Evolutionary conservation across 2,329 filamentous ascomycete species (phyloP), one percentile per base, ranked within the genome.

Genomic region (Penicillium carneum): DNA sequence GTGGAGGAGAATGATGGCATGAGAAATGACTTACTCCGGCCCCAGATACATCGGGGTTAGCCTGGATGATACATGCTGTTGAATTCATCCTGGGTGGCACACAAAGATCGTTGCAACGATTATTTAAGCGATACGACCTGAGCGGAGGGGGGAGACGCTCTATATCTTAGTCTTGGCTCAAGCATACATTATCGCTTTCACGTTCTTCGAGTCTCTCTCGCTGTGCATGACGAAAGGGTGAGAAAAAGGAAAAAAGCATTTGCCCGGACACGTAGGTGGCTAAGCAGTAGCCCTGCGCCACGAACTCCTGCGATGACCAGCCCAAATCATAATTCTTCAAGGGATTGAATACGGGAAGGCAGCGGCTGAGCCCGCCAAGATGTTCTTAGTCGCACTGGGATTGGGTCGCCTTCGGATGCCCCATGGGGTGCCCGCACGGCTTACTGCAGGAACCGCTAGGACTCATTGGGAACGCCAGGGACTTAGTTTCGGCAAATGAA

Each of bases 1-100:
- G 18, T 18, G 11, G 41, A 20, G 31, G 7, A 53, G 20, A 43
- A 43, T 33, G 2, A 20, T 14, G 38, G 8, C 12, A 45, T 12
- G 36, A 47, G 18, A 39, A 8, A 16, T 38, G 12, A 64, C 64
- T 58, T 55, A 66, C 64, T 6, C 64, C 64, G 11, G 50, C 57
- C 12, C 64, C 64, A 39, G 64, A 49, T 33, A 63, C 62, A 53
- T 66, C 64, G 5, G 64, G 53, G 38, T 66, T 66, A 20, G 64
- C 59, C 31, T 64, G 56, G 14, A 66, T 66, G 4, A 65, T 34
- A 57, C 64, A 63, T 3, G 12, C n/a, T 31, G 64, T 63, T 20
- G 64, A 61, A 43, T 59, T 65, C 63, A 66, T 64, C 2, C 16
- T 62, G 48, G 12, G 34, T 10, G 14, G 4, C 12, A 48, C 12